phyloP scores from a whole-genome alignment of 139 green algal species.

The Astrephomene gubernaculifera region DNA sequence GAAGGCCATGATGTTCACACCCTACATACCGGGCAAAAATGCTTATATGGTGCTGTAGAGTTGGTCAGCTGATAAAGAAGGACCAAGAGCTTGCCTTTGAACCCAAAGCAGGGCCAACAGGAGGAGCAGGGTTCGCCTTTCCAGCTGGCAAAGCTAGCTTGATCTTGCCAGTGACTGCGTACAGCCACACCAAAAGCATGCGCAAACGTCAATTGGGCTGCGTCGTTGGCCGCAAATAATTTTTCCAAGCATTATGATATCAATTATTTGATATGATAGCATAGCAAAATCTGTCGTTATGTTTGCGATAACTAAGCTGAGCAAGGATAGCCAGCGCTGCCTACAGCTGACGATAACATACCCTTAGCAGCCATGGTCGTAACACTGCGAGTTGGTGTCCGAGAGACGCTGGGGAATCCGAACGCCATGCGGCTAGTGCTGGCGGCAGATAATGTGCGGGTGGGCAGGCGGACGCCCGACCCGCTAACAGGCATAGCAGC shows the following conservation, averaged over 20 bases:
- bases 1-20: conserved; percentile 99
- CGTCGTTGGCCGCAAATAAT: no score
- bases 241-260: no score
- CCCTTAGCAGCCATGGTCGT: conserved; percentile 76
- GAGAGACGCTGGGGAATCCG: conserved; percentile 5
- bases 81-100: conserved; percentile 78
- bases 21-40: conserved; percentile 65
- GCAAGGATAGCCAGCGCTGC: neutral
- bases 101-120: conserved; percentile 97
- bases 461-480: conserved; percentile 34
- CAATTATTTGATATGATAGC: neutral
- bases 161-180: conserved; percentile 91
- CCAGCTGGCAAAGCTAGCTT: conserved; percentile 97
- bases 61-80: neutral
- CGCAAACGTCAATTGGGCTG: neutral
- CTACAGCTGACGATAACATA: conserved; percentile 24
- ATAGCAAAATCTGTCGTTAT: neutral
- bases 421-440: conserved; percentile 18
- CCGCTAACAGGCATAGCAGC: conserved; percentile 17
- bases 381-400: conserved; percentile 42
- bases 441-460: conserved; percentile 20
- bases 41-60: neutral
- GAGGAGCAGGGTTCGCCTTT: conserved; percentile 98
- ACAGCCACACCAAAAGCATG: neutral
- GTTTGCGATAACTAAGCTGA: neutral